Evolutionary conservation across 2,329 filamentous ascomycete genomes (phyloP).

Genomic region (Fusarium subtropicale): DNA sequence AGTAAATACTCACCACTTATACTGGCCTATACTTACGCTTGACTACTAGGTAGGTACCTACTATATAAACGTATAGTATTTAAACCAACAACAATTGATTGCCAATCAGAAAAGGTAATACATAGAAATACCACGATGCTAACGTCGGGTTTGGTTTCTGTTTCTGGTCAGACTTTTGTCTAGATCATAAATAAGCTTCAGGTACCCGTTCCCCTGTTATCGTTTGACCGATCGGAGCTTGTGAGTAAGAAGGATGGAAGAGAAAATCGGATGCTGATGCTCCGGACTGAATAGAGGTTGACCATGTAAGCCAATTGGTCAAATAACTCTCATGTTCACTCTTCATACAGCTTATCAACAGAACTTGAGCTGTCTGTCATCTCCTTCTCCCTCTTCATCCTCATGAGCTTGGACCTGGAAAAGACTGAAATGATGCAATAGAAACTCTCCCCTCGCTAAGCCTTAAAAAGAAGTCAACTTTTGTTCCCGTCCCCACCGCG

Average conservation of each 20-base stretch:
- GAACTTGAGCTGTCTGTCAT: not conserved
- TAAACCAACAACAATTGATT: not conserved
- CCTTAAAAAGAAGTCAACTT: constrained; percentile 1
- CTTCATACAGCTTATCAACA: not conserved
- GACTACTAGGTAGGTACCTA: no score
- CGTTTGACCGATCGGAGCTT: not conserved
- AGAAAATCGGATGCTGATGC: not conserved
- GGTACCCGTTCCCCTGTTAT: not conserved
- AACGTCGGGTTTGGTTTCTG: not conserved
- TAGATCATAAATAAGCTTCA: not conserved
- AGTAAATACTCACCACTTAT: not conserved
- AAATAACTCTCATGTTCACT: no score
- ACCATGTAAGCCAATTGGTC: no score
- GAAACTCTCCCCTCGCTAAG: constrained; percentile 21
- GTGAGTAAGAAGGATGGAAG: not conserved
- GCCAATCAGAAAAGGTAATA: not conserved
- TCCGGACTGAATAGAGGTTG: not conserved
- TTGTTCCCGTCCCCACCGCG: constrained; percentile 18
- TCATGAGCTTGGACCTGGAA: constrained; percentile 6
- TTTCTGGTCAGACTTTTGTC: not conserved
- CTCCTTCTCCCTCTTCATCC: not conserved
- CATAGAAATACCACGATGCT: not conserved
- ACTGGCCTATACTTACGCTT: not conserved
- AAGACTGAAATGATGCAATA: constrained; percentile 23
- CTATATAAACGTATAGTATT: not conserved